Evolutionary conservation across 129 eudicot genomes (phyloP), one percentile per base, ranked within the genome.

Genomic region (Tanacetum coccineum): DNA sequence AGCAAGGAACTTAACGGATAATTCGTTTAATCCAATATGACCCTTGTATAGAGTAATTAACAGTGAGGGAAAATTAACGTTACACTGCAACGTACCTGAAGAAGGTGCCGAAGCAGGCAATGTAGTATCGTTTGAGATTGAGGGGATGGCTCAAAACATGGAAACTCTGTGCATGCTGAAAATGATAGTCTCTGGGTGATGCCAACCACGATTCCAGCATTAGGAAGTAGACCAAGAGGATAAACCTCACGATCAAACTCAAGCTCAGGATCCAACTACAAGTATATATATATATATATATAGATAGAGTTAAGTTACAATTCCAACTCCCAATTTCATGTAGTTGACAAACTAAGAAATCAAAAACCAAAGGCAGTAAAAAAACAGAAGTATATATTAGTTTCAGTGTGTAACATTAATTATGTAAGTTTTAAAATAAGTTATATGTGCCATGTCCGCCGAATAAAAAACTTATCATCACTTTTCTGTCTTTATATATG

Each of bases 161-260:
- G 98, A 65, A 93, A 93, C 76, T 93, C 98, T 25, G 98, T 84
- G 73, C 98, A 93, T 56, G 98, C 85, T 45, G 98, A 84, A 82
- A 93, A 93, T 3, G 98, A 88, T 87, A 93, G 80, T 83, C 98
- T 82, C 76, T 93, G 98, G 68, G 92, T 84, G 59, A 88, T 89
- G 64, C 98, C 98, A 80, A 93, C 96, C 15, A 93, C 96, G 6
- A 93, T 86, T 64, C 98, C 98, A 70, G 95, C 95, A 82, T 88
- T 93, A 18, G 98, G 96, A 80, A 88, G 96, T 72, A 93, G 75
- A 56, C 98, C 98, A 77, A 93, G 95, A 15, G 98, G 98, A 74
- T 93, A 93, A 15, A 93, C 91, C 72, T 93, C 98, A 68, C 98
- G 96, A 74, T 93, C 98, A 82, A 93, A 93, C 79, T 93, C 98